Conservation (phyloP, 2,329 filamentous ascomycete species). For the Akanthomyces lecanii region DNA sequence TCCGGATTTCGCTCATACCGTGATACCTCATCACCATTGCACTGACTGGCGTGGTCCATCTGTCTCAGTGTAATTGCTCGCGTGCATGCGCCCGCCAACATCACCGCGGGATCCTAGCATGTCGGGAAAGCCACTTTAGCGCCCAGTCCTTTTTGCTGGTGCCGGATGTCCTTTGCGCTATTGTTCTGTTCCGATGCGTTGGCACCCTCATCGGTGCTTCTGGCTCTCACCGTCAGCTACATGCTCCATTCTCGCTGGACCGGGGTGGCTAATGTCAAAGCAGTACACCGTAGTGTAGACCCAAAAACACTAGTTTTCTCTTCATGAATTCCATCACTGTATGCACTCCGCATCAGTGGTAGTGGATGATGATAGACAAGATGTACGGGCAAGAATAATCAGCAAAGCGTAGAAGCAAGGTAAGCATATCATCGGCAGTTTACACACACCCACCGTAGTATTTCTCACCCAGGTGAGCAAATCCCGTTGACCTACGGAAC, state of each 20-base stretch:
- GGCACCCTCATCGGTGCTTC: neutral
- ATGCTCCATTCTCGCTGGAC: neutral
- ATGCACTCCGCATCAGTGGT: neutral
- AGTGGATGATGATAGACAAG: neutral
- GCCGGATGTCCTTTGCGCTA: neutral
- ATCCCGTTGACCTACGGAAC: neutral
- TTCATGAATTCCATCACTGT: neutral
- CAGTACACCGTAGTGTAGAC: neutral
- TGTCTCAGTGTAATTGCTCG: neutral
- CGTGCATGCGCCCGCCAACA: neutral
- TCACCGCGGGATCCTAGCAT: neutral
- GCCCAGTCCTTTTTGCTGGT: neutral
- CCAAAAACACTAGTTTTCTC: too few species aligned
- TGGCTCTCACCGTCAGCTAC: slow-evolving; percentile 1
- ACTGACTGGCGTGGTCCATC: neutral
- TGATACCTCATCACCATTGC: neutral
- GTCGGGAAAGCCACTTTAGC: neutral
- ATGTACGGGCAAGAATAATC: neutral
- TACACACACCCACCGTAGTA: neutral
- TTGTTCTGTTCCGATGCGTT: neutral
- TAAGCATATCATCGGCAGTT: neutral
- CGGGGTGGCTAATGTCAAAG: neutral
- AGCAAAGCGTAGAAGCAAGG: neutral
- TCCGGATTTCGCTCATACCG: slow-evolving; percentile 7
- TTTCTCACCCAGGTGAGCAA: slow-evolving; percentile 2